Evolutionary conservation across 2,329 filamentous ascomycete species (phyloP), one percentile per base, ranked within the genome.

Genomic region (Ploettnerulaceae sp.): DNA sequence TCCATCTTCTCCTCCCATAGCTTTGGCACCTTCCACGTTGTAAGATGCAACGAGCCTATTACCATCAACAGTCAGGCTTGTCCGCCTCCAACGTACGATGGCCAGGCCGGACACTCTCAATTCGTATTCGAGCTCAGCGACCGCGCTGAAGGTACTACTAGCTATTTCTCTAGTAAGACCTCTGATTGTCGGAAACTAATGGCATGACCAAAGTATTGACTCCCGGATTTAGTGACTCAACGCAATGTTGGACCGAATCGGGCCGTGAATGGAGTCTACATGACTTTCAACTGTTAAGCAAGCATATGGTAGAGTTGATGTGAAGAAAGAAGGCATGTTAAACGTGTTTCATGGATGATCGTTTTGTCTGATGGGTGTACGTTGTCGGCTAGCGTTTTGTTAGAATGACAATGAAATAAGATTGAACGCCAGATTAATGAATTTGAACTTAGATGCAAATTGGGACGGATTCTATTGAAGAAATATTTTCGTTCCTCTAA

Each of bases 61-160:
- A 35, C 32, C 6, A 36, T 50, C 25, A 50, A 50, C 25, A 48
- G 45, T 20, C 8, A 32, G 21, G 36, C 39, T 17, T 53, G 47
- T 18, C 47, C 47, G 11, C 15, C 11, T 1, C 12, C 18, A 6
- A 35, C n/a, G 14, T 25, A 7, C 14, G 12, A 40, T 24, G 45
- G 45, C 1, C 12, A 44, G 33, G 22, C 39, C 37, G 48, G 45
- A 3, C 26, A 41, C 15, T 17, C 45, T 8, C 38, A 45, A 11
- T 54, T 46, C 42, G 47, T 52, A 17, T 21, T 54, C 7, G 32
- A 50, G 35, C 40, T 45, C 29, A 43, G 40, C 12, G 29, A 29
- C 8, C 32, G 28, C 14, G 40, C 26, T 28, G 2, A 5, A 15
- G 25, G 20, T 12, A 8, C 12, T 14, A 22, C 20, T 25, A 33